Conservation (phyloP, 139 green algal species). For the Chlamydomonas sp. region DNA sequence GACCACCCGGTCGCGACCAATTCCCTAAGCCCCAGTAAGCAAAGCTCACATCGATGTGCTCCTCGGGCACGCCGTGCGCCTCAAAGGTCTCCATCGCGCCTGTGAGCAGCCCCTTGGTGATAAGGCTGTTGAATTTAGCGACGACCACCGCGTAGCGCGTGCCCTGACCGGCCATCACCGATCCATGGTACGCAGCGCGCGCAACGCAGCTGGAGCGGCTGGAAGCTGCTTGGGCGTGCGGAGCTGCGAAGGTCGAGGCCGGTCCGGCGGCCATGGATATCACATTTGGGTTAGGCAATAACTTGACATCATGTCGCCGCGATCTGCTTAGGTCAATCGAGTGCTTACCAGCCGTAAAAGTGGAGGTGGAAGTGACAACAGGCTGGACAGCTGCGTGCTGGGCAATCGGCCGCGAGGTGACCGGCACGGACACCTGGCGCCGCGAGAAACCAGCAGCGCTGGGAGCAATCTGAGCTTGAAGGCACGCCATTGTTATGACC, state of each 20-base stretch:
- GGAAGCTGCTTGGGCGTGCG: too few species aligned
- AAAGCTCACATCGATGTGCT: slow-evolving; percentile 78
- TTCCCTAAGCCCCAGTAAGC: background rate
- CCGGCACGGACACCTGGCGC: too few species aligned
- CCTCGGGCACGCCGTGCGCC: slow-evolving; percentile 65
- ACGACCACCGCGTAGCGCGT: slow-evolving; percentile 82
- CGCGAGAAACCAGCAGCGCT: too few species aligned
- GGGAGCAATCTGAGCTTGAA: too few species aligned
- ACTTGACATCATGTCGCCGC: too few species aligned
- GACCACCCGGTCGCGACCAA: too few species aligned
- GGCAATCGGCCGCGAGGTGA: too few species aligned
- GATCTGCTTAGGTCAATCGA: too few species aligned
- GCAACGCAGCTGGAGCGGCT: slow-evolving; percentile 1
- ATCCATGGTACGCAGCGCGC: slow-evolving; percentile 36
- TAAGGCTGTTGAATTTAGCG: slow-evolving; percentile 93
- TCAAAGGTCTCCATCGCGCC: slow-evolving; percentile 84
- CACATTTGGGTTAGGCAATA: background rate
- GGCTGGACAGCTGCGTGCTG: too few species aligned
- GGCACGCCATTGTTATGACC: too few species aligned
- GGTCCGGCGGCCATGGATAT: background rate
- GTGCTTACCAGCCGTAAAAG: too few species aligned
- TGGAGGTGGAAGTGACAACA: too few species aligned
- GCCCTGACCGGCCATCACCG: slow-evolving; percentile 39
- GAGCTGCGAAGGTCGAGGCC: background rate
- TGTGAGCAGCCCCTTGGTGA: slow-evolving; percentile 93